Conservation (phyloP, 768 basidiomycete species). For the Cystofilobasidium bisporidii region DNA sequence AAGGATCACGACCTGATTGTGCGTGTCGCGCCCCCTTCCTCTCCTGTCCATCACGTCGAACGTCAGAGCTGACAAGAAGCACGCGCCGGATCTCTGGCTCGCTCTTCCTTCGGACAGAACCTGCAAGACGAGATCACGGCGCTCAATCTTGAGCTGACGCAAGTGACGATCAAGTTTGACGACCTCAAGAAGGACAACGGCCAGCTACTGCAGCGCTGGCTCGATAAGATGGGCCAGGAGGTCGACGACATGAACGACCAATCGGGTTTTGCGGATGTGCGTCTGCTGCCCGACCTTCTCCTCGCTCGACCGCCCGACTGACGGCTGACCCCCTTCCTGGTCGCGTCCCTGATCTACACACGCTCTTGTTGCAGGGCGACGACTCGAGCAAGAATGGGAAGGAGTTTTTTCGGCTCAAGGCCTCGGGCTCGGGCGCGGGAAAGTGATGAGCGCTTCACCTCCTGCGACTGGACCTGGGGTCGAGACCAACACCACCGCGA, state of each 20-base stretch:
- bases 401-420: not conserved
- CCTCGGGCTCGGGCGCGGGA: not conserved
- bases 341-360: too few relatives aligned
- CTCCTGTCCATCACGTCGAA: not conserved
- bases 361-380: not conserved
- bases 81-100: too few relatives aligned
- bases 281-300: not conserved
- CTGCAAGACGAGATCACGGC: conserved; percentile 92
- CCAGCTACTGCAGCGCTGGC: conserved; percentile 87
- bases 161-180: conserved; percentile 77
- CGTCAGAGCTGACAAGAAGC: too few relatives aligned
- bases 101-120: conserved; percentile 54
- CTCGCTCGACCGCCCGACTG: not conserved
- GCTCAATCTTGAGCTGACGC: conserved; percentile 77
- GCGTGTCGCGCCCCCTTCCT: conserved; percentile 28
- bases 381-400: too few relatives aligned
- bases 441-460: not conserved
- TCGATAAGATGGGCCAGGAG: conserved; percentile 85
- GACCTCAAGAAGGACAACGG: conserved; percentile 88
- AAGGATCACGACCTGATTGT: conserved; percentile 86
- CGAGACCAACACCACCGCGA: not conserved
- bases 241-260: conserved; percentile 77
- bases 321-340: too few relatives aligned
- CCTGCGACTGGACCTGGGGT: not conserved
- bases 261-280: conserved; percentile 7